These are phyloP conservation scores for Oryza nivara DNA, from an alignment of 176 grass and related monocot species.

Conservation along the genomic window DNA sequence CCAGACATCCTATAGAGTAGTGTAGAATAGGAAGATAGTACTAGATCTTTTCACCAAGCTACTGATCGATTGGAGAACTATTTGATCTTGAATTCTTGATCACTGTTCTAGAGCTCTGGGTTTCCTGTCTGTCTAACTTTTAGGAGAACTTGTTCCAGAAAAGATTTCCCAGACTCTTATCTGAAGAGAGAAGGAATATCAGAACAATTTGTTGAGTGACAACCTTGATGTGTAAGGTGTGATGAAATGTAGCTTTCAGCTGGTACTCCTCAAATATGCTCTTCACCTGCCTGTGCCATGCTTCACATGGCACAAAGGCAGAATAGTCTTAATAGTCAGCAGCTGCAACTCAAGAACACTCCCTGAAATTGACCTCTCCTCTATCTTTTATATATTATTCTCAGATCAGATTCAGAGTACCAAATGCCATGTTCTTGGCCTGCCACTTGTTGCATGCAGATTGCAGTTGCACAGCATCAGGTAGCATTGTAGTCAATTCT, in stretches of 20 bases:
- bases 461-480: not conserved
- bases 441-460: conserved; percentile 46
- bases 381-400: conserved; percentile 17
- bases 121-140: conserved; percentile 18
- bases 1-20: conserved; percentile 3
- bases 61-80: not conserved
- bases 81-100: conserved; percentile 19
- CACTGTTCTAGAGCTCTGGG: not conserved
- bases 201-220: not conserved
- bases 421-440: conserved; percentile 39
- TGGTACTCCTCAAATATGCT: conserved; percentile 47
- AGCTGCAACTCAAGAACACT: conserved; percentile 25
- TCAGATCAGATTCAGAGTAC: conserved; percentile 20
- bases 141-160: conserved; percentile 20
- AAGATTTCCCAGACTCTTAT: conserved; percentile 33
- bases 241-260: conserved; percentile 40
- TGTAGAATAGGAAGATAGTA: not conserved
- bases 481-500: conserved; percentile 33
- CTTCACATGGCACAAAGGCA: conserved; percentile 28
- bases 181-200: conserved; percentile 26
- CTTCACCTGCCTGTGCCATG: conserved; percentile 18
- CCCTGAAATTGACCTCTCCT: conserved; percentile 26
- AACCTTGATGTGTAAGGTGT: not conserved
- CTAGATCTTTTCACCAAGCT: not conserved
- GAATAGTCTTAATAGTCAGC: conserved; percentile 29